Conservation (phyloP, 306 rosid genomes). For the Prunus kanzakura region DNA sequence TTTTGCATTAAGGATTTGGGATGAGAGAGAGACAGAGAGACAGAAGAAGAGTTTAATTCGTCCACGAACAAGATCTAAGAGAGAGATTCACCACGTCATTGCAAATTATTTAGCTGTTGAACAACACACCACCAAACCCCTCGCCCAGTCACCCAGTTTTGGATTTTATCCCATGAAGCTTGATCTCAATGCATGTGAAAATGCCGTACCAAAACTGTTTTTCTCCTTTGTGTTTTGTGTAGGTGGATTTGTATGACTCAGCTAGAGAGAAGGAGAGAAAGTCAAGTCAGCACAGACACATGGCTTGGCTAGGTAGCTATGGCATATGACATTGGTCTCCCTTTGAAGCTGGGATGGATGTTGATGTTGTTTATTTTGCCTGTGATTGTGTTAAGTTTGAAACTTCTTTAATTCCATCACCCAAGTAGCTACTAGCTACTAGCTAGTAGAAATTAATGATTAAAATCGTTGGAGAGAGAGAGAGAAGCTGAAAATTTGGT, state of each 20-base stretch:
- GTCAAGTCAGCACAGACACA: background rate
- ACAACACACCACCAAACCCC: constrained; percentile 18
- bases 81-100: constrained; percentile 11
- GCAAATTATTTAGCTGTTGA: constrained; percentile 8
- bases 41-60: background rate
- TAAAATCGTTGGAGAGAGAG: too few species aligned
- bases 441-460: too few species aligned
- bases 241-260: background rate
- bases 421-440: too few species aligned
- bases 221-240: background rate
- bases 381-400: background rate
- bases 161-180: constrained; percentile 1
- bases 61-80: constrained; percentile 17
- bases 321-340: background rate
- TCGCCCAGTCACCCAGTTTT: background rate
- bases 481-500: too few species aligned
- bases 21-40: background rate
- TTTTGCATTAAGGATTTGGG: background rate
- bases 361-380: background rate
- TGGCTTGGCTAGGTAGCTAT: background rate
- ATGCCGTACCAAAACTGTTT: background rate
- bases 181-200: constrained; percentile 4
- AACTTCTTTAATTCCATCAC: background rate
- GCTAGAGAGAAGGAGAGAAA: background rate
- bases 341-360: background rate